Percentiles rank a stretch among this genome's conserved stretches.
phyloP scores from a whole-genome alignment of 2,329 filamentous ascomycete species.

The Arthrobotrys sinensis region DNA sequence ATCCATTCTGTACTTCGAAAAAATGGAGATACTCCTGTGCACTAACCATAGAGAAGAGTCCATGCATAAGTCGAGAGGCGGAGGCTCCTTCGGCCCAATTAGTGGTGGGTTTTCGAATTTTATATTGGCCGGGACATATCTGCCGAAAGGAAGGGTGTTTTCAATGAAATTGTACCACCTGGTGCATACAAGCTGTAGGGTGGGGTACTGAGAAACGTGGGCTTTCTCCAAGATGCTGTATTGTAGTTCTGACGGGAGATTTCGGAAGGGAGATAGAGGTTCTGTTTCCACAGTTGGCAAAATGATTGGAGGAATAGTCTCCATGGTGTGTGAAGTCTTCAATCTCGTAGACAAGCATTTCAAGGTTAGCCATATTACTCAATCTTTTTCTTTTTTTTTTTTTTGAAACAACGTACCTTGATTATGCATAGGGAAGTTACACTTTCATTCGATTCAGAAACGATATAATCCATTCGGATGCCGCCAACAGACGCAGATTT shows the following conservation, averaged over 20 bases:
- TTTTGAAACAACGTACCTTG: too few species aligned
- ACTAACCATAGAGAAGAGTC: background rate
- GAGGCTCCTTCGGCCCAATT: background rate
- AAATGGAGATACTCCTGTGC: background rate
- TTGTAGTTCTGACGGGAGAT: conserved; percentile 2
- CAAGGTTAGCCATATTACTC: background rate
- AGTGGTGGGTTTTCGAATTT: background rate
- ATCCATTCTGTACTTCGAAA: conserved; percentile 10
- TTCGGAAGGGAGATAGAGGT: background rate
- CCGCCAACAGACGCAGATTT: too few species aligned
- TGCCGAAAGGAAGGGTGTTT: conserved; percentile 16
- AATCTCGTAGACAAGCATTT: background rate
- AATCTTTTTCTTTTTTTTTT: too few species aligned
- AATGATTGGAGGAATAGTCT: background rate
- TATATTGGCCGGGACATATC: conserved; percentile 11
- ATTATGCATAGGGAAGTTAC: too few species aligned
- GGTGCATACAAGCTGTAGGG: background rate
- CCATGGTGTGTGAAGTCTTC: background rate
- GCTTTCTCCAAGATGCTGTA: conserved; percentile 6
- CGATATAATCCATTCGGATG: too few species aligned
- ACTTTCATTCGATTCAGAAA: too few species aligned
- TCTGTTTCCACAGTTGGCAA: background rate
- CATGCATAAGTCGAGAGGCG: background rate
- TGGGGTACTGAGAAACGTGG: conserved; percentile 8
- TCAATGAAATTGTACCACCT: conserved; percentile 24